Percentiles rank a stretch among this genome's conserved stretches.
Evolutionary conservation across 2,329 filamentous ascomycete genomes (phyloP).

Genomic region (Beauveria bassiana): DNA sequence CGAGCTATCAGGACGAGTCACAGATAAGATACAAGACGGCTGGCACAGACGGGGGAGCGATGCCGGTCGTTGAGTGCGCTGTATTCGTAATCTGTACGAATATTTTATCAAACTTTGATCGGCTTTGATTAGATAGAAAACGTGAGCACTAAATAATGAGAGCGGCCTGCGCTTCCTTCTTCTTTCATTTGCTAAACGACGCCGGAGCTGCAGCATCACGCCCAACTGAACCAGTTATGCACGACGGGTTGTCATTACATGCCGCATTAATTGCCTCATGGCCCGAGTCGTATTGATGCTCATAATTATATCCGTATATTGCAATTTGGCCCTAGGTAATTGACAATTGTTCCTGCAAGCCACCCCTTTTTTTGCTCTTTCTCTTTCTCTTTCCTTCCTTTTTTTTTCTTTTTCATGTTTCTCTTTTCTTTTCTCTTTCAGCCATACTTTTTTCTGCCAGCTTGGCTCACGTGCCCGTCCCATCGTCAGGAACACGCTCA

Average conservation of each 20-base stretch:
- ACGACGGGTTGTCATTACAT: background rate
- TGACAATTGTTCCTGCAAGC: background rate
- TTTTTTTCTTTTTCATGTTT: background rate
- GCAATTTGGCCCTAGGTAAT: background rate
- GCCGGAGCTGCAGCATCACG: background rate
- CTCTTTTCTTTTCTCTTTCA: background rate
- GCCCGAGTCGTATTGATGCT: background rate
- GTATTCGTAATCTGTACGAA: no score
- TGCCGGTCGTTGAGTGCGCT: background rate
- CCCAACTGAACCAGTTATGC: background rate
- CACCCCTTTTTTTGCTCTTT: background rate
- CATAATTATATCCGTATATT: no score
- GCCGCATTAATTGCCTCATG: background rate
- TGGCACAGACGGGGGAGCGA: background rate
- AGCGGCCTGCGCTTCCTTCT: no score
- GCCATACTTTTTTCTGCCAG: no score
- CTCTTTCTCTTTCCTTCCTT: background rate
- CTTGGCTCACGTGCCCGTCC: no score
- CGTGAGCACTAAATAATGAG: no score
- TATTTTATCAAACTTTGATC: no score
- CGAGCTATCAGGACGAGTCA: conserved; percentile 3
- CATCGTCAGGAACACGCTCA: no score
- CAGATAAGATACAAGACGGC: conserved; percentile 5
- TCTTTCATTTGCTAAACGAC: no score
- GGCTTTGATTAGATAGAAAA: no score